These are phyloP conservation scores for Durusdinium trenchii DNA, from an alignment of 73 alveolate species.

Conservation along the genomic window DNA sequence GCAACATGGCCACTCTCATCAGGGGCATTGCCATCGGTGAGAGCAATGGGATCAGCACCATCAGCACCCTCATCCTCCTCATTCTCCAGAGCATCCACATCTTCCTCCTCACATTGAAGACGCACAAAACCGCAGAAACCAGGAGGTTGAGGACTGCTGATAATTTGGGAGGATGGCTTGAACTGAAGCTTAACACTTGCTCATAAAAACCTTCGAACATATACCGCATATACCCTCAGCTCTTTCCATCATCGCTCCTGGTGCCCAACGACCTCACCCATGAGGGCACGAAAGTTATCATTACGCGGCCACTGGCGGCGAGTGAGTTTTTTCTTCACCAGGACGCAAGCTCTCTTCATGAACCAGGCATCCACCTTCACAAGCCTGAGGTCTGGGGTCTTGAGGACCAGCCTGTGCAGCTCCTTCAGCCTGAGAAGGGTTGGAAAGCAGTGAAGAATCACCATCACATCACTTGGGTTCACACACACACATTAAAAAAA, in stretches of 20 bases:
- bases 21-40: background rate
- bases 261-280: no score
- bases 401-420: background rate
- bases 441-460: background rate
- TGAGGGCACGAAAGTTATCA: background rate
- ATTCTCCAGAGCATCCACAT: no score
- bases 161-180: no score
- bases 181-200: no score
- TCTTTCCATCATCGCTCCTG: no score
- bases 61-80: background rate
- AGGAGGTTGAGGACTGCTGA: no score
- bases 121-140: no score
- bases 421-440: background rate
- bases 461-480: background rate
- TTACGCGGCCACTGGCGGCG: background rate
- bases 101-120: no score
- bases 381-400: background rate
- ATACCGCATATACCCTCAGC: no score
- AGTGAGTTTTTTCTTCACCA: background rate
- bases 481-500: background rate
- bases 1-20: background rate
- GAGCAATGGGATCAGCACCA: background rate
- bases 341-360: background rate
- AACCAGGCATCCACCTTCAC: conserved; percentile 9
- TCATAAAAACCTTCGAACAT: no score